Conservation (phyloP, 2,329 filamentous ascomycete genomes). For the Fusarium tricinctum region DNA sequence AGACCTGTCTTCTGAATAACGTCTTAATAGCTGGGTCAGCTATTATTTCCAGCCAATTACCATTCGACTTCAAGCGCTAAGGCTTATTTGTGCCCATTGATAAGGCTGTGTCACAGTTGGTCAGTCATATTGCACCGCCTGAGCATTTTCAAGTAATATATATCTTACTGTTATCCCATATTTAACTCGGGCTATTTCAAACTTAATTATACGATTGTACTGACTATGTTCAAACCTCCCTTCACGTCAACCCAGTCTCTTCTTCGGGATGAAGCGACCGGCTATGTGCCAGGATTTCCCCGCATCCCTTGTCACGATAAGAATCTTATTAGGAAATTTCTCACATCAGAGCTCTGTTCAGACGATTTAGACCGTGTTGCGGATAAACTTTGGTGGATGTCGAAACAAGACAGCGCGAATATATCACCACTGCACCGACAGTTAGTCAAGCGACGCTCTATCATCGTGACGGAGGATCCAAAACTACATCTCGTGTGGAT, state of each 20-base stretch:
- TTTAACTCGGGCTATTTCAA: neutral
- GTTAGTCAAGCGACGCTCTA: neutral
- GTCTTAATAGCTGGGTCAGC: too few relatives aligned
- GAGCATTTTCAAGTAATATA: neutral
- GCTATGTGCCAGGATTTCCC: neutral
- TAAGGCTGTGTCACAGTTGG: too few relatives aligned
- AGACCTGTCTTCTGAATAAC: too few relatives aligned
- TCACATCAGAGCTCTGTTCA: conserved; percentile 2
- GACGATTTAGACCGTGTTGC: conserved; percentile 1
- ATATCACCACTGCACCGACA: conserved; percentile 9
- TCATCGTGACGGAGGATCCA: conserved; percentile 4
- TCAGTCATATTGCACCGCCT: too few relatives aligned
- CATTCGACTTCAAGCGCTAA: too few relatives aligned
- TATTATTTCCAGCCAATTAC: too few relatives aligned
- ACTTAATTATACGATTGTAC: neutral
- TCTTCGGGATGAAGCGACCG: neutral
- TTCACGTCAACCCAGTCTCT: neutral
- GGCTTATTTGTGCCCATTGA: too few relatives aligned
- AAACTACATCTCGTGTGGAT: conserved; percentile 17
- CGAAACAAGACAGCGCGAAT: conserved; percentile 5
- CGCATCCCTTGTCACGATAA: neutral
- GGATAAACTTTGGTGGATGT: conserved; percentile 18
- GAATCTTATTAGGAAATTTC: neutral
- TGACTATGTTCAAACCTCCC: neutral
- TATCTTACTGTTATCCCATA: neutral